Evolutionary conservation across 495 filamentous ascomycete genomes (phyloP).

Genomic region (Talaromyces borbonicus): DNA sequence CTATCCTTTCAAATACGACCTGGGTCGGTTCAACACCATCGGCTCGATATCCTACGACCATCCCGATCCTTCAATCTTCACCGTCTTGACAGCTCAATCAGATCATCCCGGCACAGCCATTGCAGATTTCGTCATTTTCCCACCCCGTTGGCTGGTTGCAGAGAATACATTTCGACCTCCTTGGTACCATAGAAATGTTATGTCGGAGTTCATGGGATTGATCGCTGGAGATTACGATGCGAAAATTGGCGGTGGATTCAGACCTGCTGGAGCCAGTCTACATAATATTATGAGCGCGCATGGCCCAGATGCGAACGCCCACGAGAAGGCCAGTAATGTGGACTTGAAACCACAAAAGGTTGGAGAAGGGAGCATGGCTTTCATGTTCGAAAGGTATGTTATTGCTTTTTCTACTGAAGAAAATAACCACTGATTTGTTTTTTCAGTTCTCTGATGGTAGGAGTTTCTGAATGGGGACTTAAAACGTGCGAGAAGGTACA

Average conservation of each 20-base stretch:
- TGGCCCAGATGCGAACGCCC: constrained; percentile 48
- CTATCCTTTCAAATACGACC: constrained; percentile 79
- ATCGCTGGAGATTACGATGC: constrained; percentile 44
- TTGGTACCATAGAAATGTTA: constrained; percentile 42
- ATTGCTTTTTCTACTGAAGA: background rate
- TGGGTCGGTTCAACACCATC: constrained; percentile 69
- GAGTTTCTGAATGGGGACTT: constrained; percentile 85
- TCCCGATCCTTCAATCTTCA: constrained; percentile 75
- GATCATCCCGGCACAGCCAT: constrained; percentile 63
- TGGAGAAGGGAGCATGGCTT: constrained; percentile 54
- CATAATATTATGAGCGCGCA: constrained; percentile 57
- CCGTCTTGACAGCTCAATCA: constrained; percentile 66
- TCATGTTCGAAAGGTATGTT: constrained; percentile 55
- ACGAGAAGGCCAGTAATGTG: constrained; percentile 50
- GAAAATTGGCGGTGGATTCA: constrained; percentile 33
- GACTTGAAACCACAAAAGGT: constrained; percentile 49
- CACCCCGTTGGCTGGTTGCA: constrained; percentile 38
- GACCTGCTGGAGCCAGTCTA: constrained; percentile 48
- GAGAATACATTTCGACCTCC: constrained; percentile 38
- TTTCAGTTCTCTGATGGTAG: constrained; percentile 71
- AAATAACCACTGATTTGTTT: background rate
- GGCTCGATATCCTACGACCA: constrained; percentile 69
- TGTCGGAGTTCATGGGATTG: constrained; percentile 40
- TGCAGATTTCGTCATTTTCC: constrained; percentile 40
- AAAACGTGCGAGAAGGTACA: constrained; percentile 79